Evolutionary conservation across 2,329 filamentous ascomycete species (phyloP).

Genomic region (Biscogniauxia mediterranea): DNA sequence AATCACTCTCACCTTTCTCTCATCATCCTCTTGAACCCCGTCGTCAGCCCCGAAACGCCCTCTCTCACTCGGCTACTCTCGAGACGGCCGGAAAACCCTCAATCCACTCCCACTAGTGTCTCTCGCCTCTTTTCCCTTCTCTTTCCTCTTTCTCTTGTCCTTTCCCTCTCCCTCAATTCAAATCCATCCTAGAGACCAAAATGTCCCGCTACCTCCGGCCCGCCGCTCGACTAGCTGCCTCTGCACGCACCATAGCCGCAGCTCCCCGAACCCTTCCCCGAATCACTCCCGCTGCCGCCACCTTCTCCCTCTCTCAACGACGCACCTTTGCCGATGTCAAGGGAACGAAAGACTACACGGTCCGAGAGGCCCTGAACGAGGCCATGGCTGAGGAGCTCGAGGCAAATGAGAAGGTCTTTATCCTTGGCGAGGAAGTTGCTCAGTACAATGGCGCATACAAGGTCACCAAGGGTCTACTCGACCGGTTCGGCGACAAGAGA

Average conservation of each 20-base stretch:
- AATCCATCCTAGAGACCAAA: slow-evolving; percentile 17
- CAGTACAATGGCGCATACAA: slow-evolving; percentile 99
- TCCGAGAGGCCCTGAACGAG: slow-evolving; percentile 96
- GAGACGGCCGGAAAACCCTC: slow-evolving; percentile 23
- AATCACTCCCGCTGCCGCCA: slow-evolving; percentile 32
- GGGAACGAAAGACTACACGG: slow-evolving; percentile 83
- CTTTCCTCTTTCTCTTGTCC: slow-evolving; percentile 1
- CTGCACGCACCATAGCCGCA: slow-evolving; percentile 37
- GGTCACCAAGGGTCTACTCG: slow-evolving; percentile 95
- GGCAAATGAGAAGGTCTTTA: slow-evolving; percentile 88
- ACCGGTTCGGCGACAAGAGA: slow-evolving; percentile 95
- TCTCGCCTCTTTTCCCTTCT: background rate
- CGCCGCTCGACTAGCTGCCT: slow-evolving; percentile 47
- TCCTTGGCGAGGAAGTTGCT: slow-evolving; percentile 96
- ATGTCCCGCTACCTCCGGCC: slow-evolving; percentile 55
- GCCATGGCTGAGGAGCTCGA: slow-evolving; percentile 97
- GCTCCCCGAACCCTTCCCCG: slow-evolving; percentile 36
- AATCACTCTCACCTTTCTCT: slow-evolving; percentile 24
- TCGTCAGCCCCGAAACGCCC: slow-evolving; percentile 1
- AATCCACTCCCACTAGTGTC: slow-evolving; percentile 7
- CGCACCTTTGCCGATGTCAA: slow-evolving; percentile 55
- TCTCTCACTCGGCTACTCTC: slow-evolving; percentile 8
- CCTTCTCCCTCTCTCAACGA: slow-evolving; percentile 43
- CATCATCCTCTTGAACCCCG: slow-evolving; percentile 5
- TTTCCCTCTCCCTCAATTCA: background rate